A percentile compares a stretch with the other conserved stretches of the same genome.
Conservation (phyloP, 306 rosid species). For the Vigna nakashimae region DNA sequence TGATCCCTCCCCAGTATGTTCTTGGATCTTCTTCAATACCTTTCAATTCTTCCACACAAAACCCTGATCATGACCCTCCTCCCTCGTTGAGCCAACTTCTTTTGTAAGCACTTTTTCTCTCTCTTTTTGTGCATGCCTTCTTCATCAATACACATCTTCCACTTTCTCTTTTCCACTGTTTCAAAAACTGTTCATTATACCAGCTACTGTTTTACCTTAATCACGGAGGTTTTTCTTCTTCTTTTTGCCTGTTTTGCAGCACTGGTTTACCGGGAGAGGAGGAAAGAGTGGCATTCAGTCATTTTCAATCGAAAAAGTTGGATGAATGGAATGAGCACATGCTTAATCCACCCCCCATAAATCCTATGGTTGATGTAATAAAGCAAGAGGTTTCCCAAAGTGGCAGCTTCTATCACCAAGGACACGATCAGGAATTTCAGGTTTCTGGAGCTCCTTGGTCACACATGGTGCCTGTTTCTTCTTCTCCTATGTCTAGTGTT, state of each 20-base stretch:
- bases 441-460: constrained; percentile 58
- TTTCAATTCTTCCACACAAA: constrained; percentile 56
- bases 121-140: background rate
- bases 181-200: constrained; percentile 3
- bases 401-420: constrained; percentile 50
- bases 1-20: constrained; percentile 65
- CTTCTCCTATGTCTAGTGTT: constrained; percentile 60
- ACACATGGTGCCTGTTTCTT: constrained; percentile 61
- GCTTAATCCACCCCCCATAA: constrained; percentile 48
- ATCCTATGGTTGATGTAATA: constrained; percentile 50
- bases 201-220: background rate
- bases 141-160: background rate
- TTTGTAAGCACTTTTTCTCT: constrained; percentile 49
- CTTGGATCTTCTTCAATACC: constrained; percentile 75
- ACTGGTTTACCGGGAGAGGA: constrained; percentile 70
- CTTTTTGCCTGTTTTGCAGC: constrained; percentile 46
- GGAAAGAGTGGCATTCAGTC: constrained; percentile 57
- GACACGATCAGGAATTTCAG: constrained; percentile 54
- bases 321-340: constrained; percentile 66
- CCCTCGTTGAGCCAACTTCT: constrained; percentile 81
- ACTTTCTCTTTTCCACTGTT: constrained; percentile 1
- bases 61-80: constrained; percentile 48
- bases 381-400: constrained; percentile 73
- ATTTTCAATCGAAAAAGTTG: constrained; percentile 58
- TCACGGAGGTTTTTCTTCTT: background rate